Evolutionary conservation across 805 yeast genomes (phyloP).

Genomic region (Candida yuanshanica): DNA sequence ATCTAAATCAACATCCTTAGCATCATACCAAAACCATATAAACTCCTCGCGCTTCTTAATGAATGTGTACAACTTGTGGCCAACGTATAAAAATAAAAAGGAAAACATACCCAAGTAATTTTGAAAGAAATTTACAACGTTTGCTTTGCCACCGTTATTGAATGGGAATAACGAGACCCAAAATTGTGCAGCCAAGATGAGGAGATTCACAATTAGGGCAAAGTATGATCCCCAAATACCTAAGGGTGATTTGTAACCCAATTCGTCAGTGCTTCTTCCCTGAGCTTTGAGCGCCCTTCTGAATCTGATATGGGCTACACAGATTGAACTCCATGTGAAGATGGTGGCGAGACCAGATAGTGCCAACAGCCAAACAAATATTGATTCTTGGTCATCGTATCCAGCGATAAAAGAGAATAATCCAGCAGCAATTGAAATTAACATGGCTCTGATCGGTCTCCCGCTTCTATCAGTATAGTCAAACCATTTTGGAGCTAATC

Average conservation of each 20-base stretch:
- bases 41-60: slow-evolving; percentile 20
- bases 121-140: slow-evolving; percentile 43
- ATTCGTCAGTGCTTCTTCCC: slow-evolving; percentile 43
- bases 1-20: slow-evolving; percentile 38
- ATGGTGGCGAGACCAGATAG: slow-evolving; percentile 57
- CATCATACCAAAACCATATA: slow-evolving; percentile 27
- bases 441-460: slow-evolving; percentile 53
- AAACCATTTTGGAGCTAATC: slow-evolving; percentile 52
- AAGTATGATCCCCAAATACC: slow-evolving; percentile 50
- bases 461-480: slow-evolving; percentile 53
- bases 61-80: slow-evolving; percentile 43
- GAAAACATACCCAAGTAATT: slow-evolving; percentile 46
- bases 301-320: slow-evolving; percentile 51
- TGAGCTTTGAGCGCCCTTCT: slow-evolving; percentile 53
- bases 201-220: slow-evolving; percentile 42
- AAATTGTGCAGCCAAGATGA: slow-evolving; percentile 54
- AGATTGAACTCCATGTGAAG: slow-evolving; percentile 58
- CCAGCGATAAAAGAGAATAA: slow-evolving; percentile 64
- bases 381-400: slow-evolving; percentile 49
- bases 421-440: slow-evolving; percentile 47
- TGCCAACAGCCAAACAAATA: slow-evolving; percentile 60
- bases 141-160: slow-evolving; percentile 33
- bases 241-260: slow-evolving; percentile 46
- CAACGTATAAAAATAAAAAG: slow-evolving; percentile 38
- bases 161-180: slow-evolving; percentile 64